Evolutionary conservation across 2,329 filamentous ascomycete species (phyloP).

Genomic region (Mycogone perniciosa): DNA sequence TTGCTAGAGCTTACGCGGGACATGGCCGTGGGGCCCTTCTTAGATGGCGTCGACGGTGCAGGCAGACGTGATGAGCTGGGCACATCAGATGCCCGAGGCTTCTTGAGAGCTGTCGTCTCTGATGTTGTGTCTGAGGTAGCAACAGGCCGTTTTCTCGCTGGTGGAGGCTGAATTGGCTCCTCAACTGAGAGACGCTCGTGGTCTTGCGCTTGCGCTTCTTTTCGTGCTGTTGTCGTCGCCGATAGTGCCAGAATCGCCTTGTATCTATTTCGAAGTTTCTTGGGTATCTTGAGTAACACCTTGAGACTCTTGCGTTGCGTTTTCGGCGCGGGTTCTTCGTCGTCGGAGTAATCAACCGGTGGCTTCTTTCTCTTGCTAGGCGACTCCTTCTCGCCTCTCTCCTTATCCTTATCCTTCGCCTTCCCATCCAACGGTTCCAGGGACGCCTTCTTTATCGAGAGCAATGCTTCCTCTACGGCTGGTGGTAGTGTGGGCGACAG

Average conservation of each 20-base stretch:
- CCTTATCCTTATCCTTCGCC: conserved; percentile 11
- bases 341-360: conserved; percentile 24
- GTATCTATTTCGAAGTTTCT: conserved; percentile 37
- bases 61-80: conserved; percentile 27
- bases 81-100: conserved; percentile 38
- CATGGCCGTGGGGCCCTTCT: conserved; percentile 44
- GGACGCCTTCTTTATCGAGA: conserved; percentile 26
- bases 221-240: conserved; percentile 22
- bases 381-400: conserved; percentile 18
- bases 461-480: conserved; percentile 38
- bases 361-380: conserved; percentile 22
- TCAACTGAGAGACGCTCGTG: conserved; percentile 35
- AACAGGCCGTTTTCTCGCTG: conserved; percentile 45
- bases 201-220: conserved; percentile 24
- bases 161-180: conserved; percentile 29
- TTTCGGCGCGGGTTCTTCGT: conserved; percentile 24
- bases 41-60: conserved; percentile 46
- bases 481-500: conserved; percentile 52
- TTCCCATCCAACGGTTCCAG: conserved; percentile 18
- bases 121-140: conserved; percentile 29
- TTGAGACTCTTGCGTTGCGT: conserved; percentile 28
- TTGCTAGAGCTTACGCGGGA: conserved; percentile 48
- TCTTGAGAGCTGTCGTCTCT: conserved; percentile 35
- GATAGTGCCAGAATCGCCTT: conserved; percentile 42
- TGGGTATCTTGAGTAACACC: conserved; percentile 45